Evolutionary conservation across 805 yeast species (phyloP).

Genomic region (Alloascoidea hylecoeti): DNA sequence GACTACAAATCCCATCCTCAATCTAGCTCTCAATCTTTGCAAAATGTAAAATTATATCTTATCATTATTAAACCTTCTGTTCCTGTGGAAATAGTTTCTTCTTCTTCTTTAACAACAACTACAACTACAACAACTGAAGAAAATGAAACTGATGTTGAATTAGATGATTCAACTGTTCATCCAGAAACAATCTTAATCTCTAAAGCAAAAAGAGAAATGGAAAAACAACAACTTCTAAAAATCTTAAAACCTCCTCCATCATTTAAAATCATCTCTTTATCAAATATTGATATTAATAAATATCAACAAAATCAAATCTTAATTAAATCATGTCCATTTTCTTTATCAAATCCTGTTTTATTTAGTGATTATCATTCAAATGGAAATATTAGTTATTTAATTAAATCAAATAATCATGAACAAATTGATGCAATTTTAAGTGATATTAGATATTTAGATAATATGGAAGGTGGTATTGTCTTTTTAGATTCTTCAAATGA

Average conservation of each 20-base stretch:
- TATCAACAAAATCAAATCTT: not conserved
- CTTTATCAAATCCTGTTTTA: conserved; percentile 17
- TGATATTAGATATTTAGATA: conserved; percentile 18
- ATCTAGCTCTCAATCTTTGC: not conserved
- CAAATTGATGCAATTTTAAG: conserved; percentile 10
- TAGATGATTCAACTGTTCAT: not conserved
- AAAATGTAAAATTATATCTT: not conserved
- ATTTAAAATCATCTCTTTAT: not conserved
- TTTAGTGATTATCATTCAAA: conserved; percentile 15
- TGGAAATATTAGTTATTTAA: conserved; percentile 13
- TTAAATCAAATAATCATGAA: conserved; percentile 3
- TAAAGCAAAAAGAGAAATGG: not conserved
- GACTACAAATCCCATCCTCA: no score
- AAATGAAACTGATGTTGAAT: no score
- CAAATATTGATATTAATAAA: not conserved
- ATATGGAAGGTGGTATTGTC: conserved; percentile 20
- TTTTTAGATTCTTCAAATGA: conserved; percentile 1
- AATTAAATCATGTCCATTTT: conserved; percentile 17
- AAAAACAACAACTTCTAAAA: not conserved
- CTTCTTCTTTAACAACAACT: not conserved
- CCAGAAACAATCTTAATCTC: not conserved
- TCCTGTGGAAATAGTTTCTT: not conserved
- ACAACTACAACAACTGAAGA: no score
- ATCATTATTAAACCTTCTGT: not conserved
- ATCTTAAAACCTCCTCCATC: no score